A percentile compares a stretch with the other conserved stretches of the same genome.
These are phyloP conservation scores for Penicillium palitans DNA, from an alignment of 2,329 filamentous ascomycete species.

Conservation along the genomic window DNA sequence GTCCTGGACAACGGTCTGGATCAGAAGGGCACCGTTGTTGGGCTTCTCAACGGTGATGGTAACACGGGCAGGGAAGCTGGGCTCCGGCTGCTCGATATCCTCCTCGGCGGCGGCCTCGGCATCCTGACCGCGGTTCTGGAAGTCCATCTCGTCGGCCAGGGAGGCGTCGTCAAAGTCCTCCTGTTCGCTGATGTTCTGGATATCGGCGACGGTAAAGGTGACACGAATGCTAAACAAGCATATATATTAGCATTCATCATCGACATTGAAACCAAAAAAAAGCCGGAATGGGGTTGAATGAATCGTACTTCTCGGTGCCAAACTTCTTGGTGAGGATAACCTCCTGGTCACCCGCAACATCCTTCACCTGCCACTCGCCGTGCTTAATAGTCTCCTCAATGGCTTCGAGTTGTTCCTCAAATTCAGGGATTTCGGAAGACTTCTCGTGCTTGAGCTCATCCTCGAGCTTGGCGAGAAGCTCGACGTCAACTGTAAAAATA, in stretches of 20 bases:
- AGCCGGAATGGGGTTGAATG: neutral
- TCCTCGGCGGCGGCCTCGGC: slow-evolving; percentile 43
- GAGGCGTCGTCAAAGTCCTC: slow-evolving; percentile 57
- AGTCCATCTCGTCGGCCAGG: slow-evolving; percentile 60
- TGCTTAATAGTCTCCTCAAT: slow-evolving; percentile 90
- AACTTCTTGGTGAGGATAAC: slow-evolving; percentile 80
- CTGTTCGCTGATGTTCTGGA: slow-evolving; percentile 65
- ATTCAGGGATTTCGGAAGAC: slow-evolving; percentile 71
- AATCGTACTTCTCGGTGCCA: slow-evolving; percentile 78
- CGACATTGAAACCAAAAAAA: neutral
- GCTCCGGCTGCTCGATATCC: slow-evolving; percentile 52
- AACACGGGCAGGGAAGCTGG: slow-evolving; percentile 75
- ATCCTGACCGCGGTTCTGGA: slow-evolving; percentile 46
- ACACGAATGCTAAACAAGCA: slow-evolving; percentile 64
- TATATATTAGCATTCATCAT: slow-evolving; percentile 2
- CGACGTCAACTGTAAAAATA: slow-evolving; percentile 60
- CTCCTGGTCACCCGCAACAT: slow-evolving; percentile 81
- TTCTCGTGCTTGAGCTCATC: slow-evolving; percentile 82
- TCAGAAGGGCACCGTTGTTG: slow-evolving; percentile 77
- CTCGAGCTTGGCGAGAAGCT: slow-evolving; percentile 82
- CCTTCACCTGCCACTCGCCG: slow-evolving; percentile 75
- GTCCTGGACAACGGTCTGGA: slow-evolving; percentile 84
- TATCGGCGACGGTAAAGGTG: slow-evolving; percentile 80
- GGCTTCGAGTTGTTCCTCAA: slow-evolving; percentile 77
- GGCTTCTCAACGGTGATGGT: slow-evolving; percentile 88